Base-by-base conservation (phyloP, 2,329 filamentous ascomycete genomes). In the Penicillium thymicola region DNA sequence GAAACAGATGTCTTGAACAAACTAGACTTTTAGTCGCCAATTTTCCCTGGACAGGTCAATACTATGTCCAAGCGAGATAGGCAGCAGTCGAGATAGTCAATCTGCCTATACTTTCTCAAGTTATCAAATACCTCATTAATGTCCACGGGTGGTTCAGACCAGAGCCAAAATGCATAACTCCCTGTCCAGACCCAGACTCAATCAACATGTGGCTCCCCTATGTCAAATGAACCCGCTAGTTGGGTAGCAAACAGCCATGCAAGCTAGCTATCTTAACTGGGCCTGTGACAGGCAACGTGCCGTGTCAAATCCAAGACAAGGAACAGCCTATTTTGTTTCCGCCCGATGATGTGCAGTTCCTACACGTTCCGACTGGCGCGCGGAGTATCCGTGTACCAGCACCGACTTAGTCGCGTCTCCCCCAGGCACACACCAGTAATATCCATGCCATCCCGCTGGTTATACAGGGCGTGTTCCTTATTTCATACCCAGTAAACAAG, bases 191-290 rank as follows among this genome's bases (percentile, higher is more conserved):
- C 96, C 58, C 89, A 4, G 90, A 90, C 0, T 84, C 84, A 2
- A 89, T 93, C 11, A 88, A 86, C 40, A 89, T 96, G 84, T 96
- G 92, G 92, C 79, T 96, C 32, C 90, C 95, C 73, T 95, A 95
- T 74, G 86, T 88, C 59, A 67, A 46, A 27, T 18, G 7, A 34
- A 37, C 27, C 51, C 14, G 32, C 16, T 21, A 18, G 36, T 52
- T 38, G 36, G 28, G 50, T 50, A 42, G 47, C 34, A 50, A 54
- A 37, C 38, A 36, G 38, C 9, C 8, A 43, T 28, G 37, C n/a
- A 43, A n/a, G 10, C 32, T 34, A 46, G 41, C 18, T 13, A 41
- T 43, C 44, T 36, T 59, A 42, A 59, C 37, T 37, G 5, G n/a
- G 45, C 55, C 89, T 83, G 90, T 94, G 16, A 92, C 95, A 82